Evolutionary conservation across 1,284 basidiomycete species (phyloP).

Genomic region (Tilletia setariae): DNA sequence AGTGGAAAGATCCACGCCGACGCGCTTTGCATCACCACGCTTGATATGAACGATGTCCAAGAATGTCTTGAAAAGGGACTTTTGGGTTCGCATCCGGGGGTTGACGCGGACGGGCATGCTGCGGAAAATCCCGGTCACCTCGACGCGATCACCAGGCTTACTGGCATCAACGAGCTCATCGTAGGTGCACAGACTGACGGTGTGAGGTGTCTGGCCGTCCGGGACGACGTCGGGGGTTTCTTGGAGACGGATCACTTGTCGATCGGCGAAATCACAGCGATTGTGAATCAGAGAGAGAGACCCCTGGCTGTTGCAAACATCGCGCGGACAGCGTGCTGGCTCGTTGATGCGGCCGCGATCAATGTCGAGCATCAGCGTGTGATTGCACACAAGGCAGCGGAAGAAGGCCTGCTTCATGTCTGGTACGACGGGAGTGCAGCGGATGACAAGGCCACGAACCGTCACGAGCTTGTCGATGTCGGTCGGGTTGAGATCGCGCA

Average conservation of each 20-base stretch:
- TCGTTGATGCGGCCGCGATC: constrained; percentile 94
- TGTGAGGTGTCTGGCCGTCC: constrained; percentile 96
- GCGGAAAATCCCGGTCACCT: constrained; percentile 90
- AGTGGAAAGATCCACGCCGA: constrained; percentile 78
- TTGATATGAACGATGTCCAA: constrained; percentile 90
- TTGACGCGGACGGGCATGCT: constrained; percentile 90
- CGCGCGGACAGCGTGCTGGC: constrained; percentile 83
- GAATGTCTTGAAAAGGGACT: constrained; percentile 95
- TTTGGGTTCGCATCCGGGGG: constrained; percentile 82
- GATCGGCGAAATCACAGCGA: constrained; percentile 89
- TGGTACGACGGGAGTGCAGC: constrained; percentile 93
- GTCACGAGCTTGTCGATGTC: constrained; percentile 69
- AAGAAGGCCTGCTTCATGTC: constrained; percentile 99
- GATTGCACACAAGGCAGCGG: constrained; percentile 90
- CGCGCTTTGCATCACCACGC: constrained; percentile 66
- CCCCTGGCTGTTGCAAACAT: constrained; percentile 79
- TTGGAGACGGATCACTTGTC: constrained; percentile 90
- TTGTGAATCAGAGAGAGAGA: constrained; percentile 96
- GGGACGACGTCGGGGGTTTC: constrained; percentile 97
- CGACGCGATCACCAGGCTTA: constrained; percentile 89
- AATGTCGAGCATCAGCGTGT: constrained; percentile 90
- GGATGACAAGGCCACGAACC: constrained; percentile 94
- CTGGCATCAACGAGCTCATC: constrained; percentile 92
- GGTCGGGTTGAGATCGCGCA: constrained; percentile 51
- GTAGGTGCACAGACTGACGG: constrained; percentile 89